Evolutionary conservation across 257 asterid species (phyloP).

Genomic region (Nicotiana knightiana): DNA sequence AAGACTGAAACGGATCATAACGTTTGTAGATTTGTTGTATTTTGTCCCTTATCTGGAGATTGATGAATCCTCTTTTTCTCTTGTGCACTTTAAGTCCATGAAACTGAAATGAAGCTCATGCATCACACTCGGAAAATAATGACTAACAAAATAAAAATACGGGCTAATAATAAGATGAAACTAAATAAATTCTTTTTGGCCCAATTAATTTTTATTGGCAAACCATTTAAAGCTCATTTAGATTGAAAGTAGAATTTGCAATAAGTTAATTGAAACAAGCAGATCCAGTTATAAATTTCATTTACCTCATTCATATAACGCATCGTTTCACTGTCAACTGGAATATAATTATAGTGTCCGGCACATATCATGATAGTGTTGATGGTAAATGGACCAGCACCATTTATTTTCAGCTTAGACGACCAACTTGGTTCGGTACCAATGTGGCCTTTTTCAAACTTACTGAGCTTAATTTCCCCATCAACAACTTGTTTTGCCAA

Average conservation of each 20-base stretch:
- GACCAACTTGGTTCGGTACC: background rate
- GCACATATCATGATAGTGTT: slow-evolving; percentile 42
- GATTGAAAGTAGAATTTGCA: too few relatives aligned
- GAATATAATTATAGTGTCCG: slow-evolving; percentile 33
- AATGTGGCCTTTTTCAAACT: background rate
- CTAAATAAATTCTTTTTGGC: background rate
- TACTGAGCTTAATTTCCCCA: slow-evolving; percentile 17
- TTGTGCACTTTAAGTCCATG: slow-evolving; percentile 14
- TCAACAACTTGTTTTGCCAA: slow-evolving; percentile 19
- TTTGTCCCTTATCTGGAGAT: background rate
- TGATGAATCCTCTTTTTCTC: background rate
- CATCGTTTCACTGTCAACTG: slow-evolving; percentile 39
- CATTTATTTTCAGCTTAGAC: slow-evolving; percentile 9
- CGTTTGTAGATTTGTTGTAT: slow-evolving; percentile 27
- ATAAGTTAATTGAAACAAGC: too few relatives aligned
- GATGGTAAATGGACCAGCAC: slow-evolving; percentile 33
- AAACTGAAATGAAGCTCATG: slow-evolving; percentile 14
- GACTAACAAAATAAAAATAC: background rate
- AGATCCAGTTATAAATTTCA: background rate
- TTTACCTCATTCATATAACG: slow-evolving; percentile 37
- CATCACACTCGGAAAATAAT: too few relatives aligned
- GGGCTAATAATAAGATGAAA: background rate
- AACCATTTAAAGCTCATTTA: too few relatives aligned
- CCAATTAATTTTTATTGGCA: too few relatives aligned
- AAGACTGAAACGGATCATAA: slow-evolving; percentile 48